Conservation (phyloP, 2,329 filamentous ascomycete species). For the Fusarium torreyae region DNA sequence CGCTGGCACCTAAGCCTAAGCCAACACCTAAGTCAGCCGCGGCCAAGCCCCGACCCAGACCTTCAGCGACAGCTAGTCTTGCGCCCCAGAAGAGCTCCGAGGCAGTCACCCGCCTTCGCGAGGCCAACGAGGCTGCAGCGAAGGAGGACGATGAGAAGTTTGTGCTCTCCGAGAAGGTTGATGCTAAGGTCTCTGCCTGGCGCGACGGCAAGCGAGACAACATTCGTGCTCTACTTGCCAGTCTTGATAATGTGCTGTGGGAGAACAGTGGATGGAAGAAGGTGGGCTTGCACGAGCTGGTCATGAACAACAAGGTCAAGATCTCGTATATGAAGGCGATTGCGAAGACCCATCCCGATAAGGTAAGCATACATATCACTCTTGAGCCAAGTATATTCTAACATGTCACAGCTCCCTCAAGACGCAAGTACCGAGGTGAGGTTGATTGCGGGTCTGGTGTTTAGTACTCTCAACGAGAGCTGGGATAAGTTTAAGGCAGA, state of each 20-base stretch:
- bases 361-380: conserved; percentile 72
- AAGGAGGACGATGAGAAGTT: conserved; percentile 94
- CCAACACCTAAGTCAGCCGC: conserved; percentile 62
- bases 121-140: conserved; percentile 88
- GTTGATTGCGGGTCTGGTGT: conserved; percentile 76
- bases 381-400: conserved; percentile 3
- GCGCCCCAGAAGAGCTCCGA: conserved; percentile 72
- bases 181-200: conserved; percentile 85
- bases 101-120: conserved; percentile 85
- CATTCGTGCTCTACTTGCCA: conserved; percentile 86
- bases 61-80: conserved; percentile 57
- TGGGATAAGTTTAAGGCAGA: conserved; percentile 82
- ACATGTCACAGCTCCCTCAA: conserved; percentile 68
- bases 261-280: conserved; percentile 96
- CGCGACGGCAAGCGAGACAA: conserved; percentile 94
- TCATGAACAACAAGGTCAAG: conserved; percentile 96
- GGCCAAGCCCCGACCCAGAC: conserved; percentile 62
- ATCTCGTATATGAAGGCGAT: conserved; percentile 99
- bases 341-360: conserved; percentile 97
- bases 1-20: conserved; percentile 78
- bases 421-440: conserved; percentile 75
- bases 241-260: conserved; percentile 92
- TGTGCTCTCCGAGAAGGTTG: conserved; percentile 86
- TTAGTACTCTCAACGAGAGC: conserved; percentile 78
- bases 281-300: conserved; percentile 92